Base-by-base conservation (phyloP, 208 protist species). In the Strigomonas culicis region DNA sequence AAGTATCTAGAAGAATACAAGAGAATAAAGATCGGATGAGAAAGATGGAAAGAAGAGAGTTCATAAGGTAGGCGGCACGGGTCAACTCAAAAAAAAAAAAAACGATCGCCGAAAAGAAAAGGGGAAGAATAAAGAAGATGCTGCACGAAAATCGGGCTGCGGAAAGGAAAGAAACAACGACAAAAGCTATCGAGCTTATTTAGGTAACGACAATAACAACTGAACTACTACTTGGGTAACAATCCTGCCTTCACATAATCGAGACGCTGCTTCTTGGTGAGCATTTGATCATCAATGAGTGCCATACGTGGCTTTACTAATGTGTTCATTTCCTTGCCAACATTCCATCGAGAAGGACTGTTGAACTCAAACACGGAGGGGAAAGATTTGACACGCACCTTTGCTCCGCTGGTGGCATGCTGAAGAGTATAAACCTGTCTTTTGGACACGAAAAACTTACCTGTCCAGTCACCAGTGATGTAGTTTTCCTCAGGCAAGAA, bases 401-500 rank as follows among this genome's bases (percentile, higher is more conserved):
- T 86, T 58, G 77, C 84, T 11, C 88, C 91, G 52, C 84, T 92
- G 44, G 76, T 94, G 1, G 86, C 84, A 56, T 96, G 91, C 75
- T 94, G 88, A 15, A 94, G 74, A 1, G 91, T 96, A 68, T 96
- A 96, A 8, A 96, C 88, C 66, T 96, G 91, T 4, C 86, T 75
- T 51, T 85, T 91, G 17, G 86, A 87, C 24, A 96, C 84, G 68
- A 94, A 96, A 43, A 94, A 96, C 66, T 93, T 93, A 0, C 91
- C 91, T 4, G 91, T 96, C 88, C 91, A 96, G 39, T 96, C 91
- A 25, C 88, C 91, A 13, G 88, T 94, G 25, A 96, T 94, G 73
- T 96, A 96, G 68, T 96, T 96, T 34, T 96, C 88, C 56, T 90
- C 74, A 0, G 91, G 91, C 10, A 96, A 61, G 46, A 92, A 96